phyloP scores from a whole-genome alignment of 306 rosid species.

The Fragaria iinumae region DNA sequence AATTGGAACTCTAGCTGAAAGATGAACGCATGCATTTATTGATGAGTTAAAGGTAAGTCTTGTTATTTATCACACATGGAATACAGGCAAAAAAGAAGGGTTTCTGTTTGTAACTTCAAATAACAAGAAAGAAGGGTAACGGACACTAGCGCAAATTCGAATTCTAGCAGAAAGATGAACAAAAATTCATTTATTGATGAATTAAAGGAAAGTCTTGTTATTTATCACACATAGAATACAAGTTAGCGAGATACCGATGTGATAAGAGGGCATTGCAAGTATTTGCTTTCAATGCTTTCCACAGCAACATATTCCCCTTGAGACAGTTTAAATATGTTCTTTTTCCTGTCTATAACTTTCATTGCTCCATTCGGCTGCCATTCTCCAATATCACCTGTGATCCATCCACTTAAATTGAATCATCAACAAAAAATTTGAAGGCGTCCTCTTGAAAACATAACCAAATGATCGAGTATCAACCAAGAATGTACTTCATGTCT shows the following conservation, averaged over 20 bases:
- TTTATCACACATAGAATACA: not conserved
- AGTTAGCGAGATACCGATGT: slow-evolving; percentile 59
- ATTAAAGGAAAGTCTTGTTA: not conserved
- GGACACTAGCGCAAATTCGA: not conserved
- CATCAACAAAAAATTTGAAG: not conserved
- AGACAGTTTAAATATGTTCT: slow-evolving; percentile 85
- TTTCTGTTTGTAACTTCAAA: not conserved
- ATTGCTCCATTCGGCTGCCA: slow-evolving; percentile 85
- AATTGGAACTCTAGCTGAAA: not conserved
- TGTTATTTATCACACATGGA: too few species aligned
- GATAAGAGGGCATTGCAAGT: slow-evolving; percentile 69
- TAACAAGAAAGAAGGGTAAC: not conserved
- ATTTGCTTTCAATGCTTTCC: slow-evolving; percentile 78
- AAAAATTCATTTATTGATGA: not conserved
- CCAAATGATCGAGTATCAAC: not conserved
- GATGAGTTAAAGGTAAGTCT: not conserved
- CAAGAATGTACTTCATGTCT: not conserved
- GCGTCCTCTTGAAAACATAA: not conserved
- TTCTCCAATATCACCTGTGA: slow-evolving; percentile 95
- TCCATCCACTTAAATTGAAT: slow-evolving; percentile 21
- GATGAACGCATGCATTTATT: not conserved
- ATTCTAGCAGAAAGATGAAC: not conserved
- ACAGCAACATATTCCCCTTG: slow-evolving; percentile 96
- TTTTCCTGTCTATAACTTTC: slow-evolving; percentile 89
- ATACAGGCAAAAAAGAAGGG: not conserved